Base-by-base conservation (phyloP, 192 early-diverging fungal genomes). In the Borealophlyctis nickersoniae region DNA sequence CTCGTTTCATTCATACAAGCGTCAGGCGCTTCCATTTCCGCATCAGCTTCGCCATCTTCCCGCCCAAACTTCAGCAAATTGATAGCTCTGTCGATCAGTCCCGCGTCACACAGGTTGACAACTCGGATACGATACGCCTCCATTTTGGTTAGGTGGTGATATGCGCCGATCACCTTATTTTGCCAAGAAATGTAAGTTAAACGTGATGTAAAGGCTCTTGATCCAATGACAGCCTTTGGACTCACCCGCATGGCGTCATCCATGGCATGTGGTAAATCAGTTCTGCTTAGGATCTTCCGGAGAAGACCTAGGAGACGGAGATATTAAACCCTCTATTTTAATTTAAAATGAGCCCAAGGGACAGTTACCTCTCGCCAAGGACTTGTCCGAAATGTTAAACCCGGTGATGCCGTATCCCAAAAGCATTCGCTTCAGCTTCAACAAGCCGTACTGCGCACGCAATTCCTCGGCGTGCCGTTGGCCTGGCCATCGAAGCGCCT, bases 341-440 rank as follows among this genome's bases (percentile, higher is more conserved):
- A 68, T 32, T 27, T 58, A 63, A 68, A 11, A 14, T 1, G 31
- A 71, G 30, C 31, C 30, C 19, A 63, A 45, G 11, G 2, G 11
- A 58, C 14, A 13, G 29, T 26, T 27, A 80, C 77, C 31, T 24
- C 73, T 77, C 0, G 80, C 78, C 64, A 86, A 73, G 2, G 62
- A 49, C 29, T 77, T 69, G 61, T 89, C 82, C 29, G 81, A 79
- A 16, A 88, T 73, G 65, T 86, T 86, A 53, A 86, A 81, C 24
- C 70, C 67, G 4, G 58, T 60, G 39, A 88, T 64, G 19, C 86
- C 86, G 56, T 89, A 81, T 16, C 52, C 34, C 19, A 80, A 54
- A 22, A 90, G 70, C 82, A 87, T 87, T 28, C 77, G 72, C 63
- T 80, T 82, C 56, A 90, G 67, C 24, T 76, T 62, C 83, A 90